Percentiles rank a stretch among this genome's conserved stretches.
phyloP scores from a whole-genome alignment of 2,329 filamentous ascomycete species.

The Trichophyton equinum region DNA sequence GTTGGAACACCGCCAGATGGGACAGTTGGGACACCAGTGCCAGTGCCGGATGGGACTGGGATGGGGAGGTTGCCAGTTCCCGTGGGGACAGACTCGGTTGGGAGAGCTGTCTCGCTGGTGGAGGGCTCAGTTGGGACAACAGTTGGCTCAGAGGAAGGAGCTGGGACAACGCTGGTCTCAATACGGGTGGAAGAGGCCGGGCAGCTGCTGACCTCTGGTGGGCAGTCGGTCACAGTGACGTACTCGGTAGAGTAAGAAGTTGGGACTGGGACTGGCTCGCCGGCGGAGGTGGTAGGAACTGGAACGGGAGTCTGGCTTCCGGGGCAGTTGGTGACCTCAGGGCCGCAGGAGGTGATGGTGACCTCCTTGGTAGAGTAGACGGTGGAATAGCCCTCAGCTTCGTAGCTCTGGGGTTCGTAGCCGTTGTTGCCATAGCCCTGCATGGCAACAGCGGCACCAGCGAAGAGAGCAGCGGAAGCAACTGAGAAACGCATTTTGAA shows the following conservation, averaged over 20 bases:
- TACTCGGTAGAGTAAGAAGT: constrained; percentile 46
- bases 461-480: constrained; percentile 31
- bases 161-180: constrained; percentile 8
- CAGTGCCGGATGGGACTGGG: constrained; percentile 12
- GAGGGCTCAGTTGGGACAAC: not conserved
- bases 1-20: not conserved
- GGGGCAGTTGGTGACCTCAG: constrained; percentile 50
- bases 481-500: constrained; percentile 35
- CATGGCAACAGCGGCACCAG: constrained; percentile 29
- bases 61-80: not conserved
- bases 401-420: constrained; percentile 11
- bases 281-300: constrained; percentile 12
- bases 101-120: not conserved
- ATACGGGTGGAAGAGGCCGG: constrained; percentile 7
- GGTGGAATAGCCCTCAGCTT: constrained; percentile 22
- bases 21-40: constrained; percentile 26
- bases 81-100: constrained; percentile 9
- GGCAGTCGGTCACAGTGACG: constrained; percentile 52
- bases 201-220: constrained; percentile 35
- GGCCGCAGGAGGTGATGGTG: constrained; percentile 51
- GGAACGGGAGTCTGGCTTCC: constrained; percentile 14
- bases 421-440: constrained; percentile 18
- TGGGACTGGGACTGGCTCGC: constrained; percentile 10
- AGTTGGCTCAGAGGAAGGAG: not conserved
- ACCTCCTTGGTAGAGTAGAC: constrained; percentile 48